Evolutionary conservation across 176 grass and related monocot genomes (phyloP).

Genomic region (Oryza meridionalis): DNA sequence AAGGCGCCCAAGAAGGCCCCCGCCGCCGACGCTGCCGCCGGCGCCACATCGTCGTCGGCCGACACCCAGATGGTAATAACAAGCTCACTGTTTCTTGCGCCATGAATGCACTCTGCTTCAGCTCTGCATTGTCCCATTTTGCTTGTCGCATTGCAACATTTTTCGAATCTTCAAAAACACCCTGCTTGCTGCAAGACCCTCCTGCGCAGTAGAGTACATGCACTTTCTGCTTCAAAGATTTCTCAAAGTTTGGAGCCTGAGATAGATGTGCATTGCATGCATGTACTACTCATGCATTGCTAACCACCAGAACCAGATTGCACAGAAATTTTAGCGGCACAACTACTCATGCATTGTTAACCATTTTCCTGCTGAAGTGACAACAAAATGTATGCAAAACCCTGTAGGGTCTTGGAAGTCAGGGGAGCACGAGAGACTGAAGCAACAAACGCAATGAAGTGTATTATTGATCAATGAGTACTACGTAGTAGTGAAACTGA

Average conservation of each 20-base stretch:
- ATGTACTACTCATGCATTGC: neutral
- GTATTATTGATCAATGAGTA: neutral
- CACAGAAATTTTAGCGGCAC: neutral
- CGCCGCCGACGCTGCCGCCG: slow-evolving; percentile 36
- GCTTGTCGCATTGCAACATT: slow-evolving; percentile 34
- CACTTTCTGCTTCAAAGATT: slow-evolving; percentile 29
- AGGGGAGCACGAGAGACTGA: slow-evolving; percentile 51
- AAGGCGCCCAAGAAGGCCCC: slow-evolving; percentile 60
- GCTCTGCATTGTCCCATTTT: slow-evolving; percentile 41
- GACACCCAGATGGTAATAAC: slow-evolving; percentile 45
- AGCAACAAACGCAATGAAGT: neutral
- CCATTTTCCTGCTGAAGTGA: neutral
- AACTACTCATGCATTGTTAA: neutral
- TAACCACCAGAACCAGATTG: neutral
- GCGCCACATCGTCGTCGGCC: slow-evolving; percentile 28
- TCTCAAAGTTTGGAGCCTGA: slow-evolving; percentile 31
- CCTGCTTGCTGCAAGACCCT: slow-evolving; percentile 13
- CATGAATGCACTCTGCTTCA: neutral
- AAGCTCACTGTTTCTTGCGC: neutral
- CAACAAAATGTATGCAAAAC: neutral
- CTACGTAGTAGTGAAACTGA: neutral
- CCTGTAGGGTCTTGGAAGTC: slow-evolving; percentile 50
- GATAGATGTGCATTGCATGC: neutral
- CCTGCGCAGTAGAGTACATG: slow-evolving; percentile 8
- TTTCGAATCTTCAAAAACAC: slow-evolving; percentile 33